These are phyloP conservation scores for Evernia prunastri DNA, from an alignment of 495 filamentous ascomycete species.

Conservation along the genomic window DNA sequence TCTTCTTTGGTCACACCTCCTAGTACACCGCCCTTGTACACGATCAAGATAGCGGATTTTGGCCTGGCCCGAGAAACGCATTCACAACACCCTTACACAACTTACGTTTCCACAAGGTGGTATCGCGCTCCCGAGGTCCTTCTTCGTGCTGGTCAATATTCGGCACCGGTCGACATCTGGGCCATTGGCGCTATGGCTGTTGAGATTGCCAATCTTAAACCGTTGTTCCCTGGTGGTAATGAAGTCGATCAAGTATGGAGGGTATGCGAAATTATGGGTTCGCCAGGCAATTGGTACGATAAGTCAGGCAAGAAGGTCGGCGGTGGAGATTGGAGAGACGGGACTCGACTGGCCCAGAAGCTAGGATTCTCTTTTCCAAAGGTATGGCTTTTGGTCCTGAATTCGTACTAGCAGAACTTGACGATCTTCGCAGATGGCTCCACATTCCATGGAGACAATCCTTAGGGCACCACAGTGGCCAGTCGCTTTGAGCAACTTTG, in stretches of 20 bases:
- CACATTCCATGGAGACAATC: slow-evolving; percentile 93
- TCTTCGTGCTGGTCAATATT: slow-evolving; percentile 92
- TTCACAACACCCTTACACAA: slow-evolving; percentile 93
- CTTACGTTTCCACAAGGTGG: slow-evolving; percentile 97
- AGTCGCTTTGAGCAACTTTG: slow-evolving; percentile 75
- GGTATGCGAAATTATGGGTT: slow-evolving; percentile 99
- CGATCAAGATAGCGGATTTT: slow-evolving; percentile 99
- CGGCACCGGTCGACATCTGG: slow-evolving; percentile 98
- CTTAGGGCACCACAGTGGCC: slow-evolving; percentile 90
- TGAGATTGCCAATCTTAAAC: slow-evolving; percentile 95
- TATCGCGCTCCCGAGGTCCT: slow-evolving; percentile 97
- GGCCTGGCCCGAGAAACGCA: slow-evolving; percentile 96
- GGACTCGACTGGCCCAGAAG: slow-evolving; percentile 84
- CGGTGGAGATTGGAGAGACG: slow-evolving; percentile 97
- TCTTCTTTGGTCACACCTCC: slow-evolving; percentile 91
- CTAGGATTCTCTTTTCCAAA: slow-evolving; percentile 97
- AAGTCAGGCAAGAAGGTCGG: slow-evolving; percentile 81
- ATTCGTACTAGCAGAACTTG: background rate
- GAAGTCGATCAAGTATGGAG: slow-evolving; percentile 99
- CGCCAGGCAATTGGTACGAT: slow-evolving; percentile 95
- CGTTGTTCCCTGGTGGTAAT: slow-evolving; percentile 93
- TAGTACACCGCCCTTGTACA: slow-evolving; percentile 85
- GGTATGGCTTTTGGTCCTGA: slow-evolving; percentile 35
- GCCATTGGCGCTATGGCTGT: slow-evolving; percentile 98
- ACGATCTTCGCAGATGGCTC: slow-evolving; percentile 69